Conservation (phyloP, 768 basidiomycete genomes). For the Suillus fuscotomentosus region DNA sequence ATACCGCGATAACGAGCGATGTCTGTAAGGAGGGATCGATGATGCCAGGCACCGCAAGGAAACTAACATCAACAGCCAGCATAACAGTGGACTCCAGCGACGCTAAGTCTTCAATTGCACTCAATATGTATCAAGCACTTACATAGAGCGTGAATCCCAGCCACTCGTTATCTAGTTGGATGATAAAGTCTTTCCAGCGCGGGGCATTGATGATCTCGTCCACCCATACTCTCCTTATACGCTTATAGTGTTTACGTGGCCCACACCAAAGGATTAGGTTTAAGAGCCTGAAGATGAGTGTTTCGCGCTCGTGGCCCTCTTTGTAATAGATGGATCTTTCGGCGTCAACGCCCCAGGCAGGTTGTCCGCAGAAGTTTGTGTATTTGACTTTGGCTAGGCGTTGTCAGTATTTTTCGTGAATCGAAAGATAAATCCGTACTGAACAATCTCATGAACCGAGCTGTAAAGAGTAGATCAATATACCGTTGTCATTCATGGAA, state of each 20-base stretch:
- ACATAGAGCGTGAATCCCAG: slow-evolving; percentile 46
- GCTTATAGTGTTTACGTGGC: slow-evolving; percentile 41
- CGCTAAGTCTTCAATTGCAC: no score
- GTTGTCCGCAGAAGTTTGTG: slow-evolving; percentile 37
- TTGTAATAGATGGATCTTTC: slow-evolving; percentile 24
- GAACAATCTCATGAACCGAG: slow-evolving; percentile 15
- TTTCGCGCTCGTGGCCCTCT: slow-evolving; percentile 17
- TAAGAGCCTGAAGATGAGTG: slow-evolving; percentile 34
- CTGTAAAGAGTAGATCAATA: background rate
- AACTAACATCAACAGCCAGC: no score
- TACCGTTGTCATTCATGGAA: no score
- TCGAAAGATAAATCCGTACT: slow-evolving; percentile 4
- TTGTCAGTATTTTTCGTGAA: slow-evolving; percentile 1
- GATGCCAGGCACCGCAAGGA: no score
- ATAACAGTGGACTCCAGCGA: no score
- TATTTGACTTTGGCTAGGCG: slow-evolving; percentile 26
- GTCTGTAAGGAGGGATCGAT: no score
- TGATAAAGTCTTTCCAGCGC: slow-evolving; percentile 42
- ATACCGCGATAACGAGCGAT: no score
- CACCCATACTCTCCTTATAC: slow-evolving; percentile 43
- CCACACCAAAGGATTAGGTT: slow-evolving; percentile 44
- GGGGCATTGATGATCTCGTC: slow-evolving; percentile 39
- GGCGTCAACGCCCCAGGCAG: slow-evolving; percentile 32
- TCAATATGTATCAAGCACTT: no score
- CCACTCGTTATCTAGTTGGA: slow-evolving; percentile 45